These are phyloP conservation scores for Quercus alba DNA, from an alignment of 306 rosid species.

Conservation along the genomic window DNA sequence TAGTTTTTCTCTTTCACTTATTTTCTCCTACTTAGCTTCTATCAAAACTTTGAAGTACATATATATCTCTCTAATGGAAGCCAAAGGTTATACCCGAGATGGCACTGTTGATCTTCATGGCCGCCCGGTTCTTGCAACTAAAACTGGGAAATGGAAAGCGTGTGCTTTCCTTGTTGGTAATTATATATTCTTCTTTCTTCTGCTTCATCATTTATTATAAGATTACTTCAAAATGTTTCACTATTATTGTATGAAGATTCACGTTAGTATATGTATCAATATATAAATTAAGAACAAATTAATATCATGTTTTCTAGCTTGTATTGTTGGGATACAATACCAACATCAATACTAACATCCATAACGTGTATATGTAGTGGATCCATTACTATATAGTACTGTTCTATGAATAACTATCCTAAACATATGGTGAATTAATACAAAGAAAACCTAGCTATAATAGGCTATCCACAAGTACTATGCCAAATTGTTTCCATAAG, in stretches of 20 bases:
- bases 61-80: slow-evolving; percentile 45
- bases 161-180: slow-evolving; percentile 95
- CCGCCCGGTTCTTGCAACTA: slow-evolving; percentile 65
- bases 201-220: background rate
- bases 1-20: slow-evolving; percentile 9
- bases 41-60: background rate
- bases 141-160: slow-evolving; percentile 98
- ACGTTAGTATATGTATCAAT: too few relatives aligned
- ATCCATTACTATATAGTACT: too few relatives aligned
- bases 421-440: too few relatives aligned
- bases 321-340: too few relatives aligned
- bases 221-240: background rate
- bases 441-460: too few relatives aligned
- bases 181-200: background rate
- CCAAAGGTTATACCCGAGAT: slow-evolving; percentile 64
- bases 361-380: too few relatives aligned
- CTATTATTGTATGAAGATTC: too few relatives aligned
- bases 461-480: too few relatives aligned
- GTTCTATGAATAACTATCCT: too few relatives aligned
- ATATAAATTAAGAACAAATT: too few relatives aligned
- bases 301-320: too few relatives aligned
- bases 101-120: slow-evolving; percentile 84
- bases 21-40: slow-evolving; percentile 9
- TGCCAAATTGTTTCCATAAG: background rate
- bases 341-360: too few relatives aligned